phyloP scores from a whole-genome alignment of 345 rosid species.

The Eucalyptus urophylla region DNA sequence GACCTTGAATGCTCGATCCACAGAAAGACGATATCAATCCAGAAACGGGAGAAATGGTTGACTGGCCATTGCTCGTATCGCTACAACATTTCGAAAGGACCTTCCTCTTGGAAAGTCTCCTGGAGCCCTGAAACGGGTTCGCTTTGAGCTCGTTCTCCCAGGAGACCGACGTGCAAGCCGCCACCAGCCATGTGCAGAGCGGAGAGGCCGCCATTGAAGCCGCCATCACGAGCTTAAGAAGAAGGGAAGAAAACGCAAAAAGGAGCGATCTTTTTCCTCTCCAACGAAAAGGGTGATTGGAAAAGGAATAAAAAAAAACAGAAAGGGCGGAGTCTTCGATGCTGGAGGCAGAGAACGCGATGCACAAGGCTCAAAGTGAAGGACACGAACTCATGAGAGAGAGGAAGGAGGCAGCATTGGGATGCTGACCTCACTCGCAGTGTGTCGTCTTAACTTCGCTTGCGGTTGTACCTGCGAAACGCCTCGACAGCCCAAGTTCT shows the following conservation, averaged over 20 bases:
- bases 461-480: background rate
- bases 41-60: background rate
- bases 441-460: background rate
- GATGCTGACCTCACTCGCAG: background rate
- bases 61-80: background rate
- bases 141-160: conserved; percentile 1
- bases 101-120: background rate
- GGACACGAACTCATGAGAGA: background rate
- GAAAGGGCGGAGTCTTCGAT: background rate
- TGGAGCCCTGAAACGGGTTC: background rate
- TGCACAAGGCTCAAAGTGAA: background rate
- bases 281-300: background rate
- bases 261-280: background rate
- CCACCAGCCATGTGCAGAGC: conserved; percentile 29
- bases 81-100: conserved; percentile 1
- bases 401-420: background rate
- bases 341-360: background rate
- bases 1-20: conserved; percentile 14
- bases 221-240: background rate
- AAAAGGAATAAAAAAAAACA: background rate
- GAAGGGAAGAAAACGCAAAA: background rate
- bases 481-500: conserved; percentile 2
- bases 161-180: conserved; percentile 30
- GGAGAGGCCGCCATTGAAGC: conserved; percentile 14
- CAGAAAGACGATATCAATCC: background rate